Base-by-base conservation (phyloP, 108 stramenopile genomes). In the Tribonema minus region DNA sequence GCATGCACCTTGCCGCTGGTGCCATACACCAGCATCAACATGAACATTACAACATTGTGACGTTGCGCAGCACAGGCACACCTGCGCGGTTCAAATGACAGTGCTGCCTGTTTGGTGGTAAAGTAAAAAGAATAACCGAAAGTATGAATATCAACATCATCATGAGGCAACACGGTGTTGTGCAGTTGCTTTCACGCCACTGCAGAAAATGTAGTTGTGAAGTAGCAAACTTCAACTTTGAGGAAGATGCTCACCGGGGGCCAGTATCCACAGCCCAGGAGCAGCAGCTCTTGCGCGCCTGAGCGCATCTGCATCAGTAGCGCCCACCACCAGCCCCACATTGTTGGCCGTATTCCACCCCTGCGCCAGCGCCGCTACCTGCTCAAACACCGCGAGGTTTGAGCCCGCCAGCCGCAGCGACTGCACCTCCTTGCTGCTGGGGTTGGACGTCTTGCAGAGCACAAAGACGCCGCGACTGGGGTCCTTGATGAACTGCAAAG, bases 391-490 rank as follows among this genome's bases (percentile, higher is more conserved):
- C 3, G 68, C 68, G 26, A 12, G 58, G 2, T 66, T 66, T 38
- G 33, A 26, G 0, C n/a, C 40, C 23, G 9, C 63, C 3, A 97
- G 80, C 2, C 74, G 31, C 6, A 94, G 83, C 23, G 92, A 89
- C 58, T 96, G 85, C 6, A 98, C 36, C 67, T 98, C 95, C 61
- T 92, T 89, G 32, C 93, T 92, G 64, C 93, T 92, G 25, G 91
- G 91, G 86, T 99, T 99, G 38, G 95, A 96, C 41, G 98, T 99
- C 91, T 97, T 97, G 91, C 98, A 99, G 31, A 99, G 84, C 31
- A 99, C 70, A 78, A 99, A 99, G 20, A 92, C 95, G 25, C 96
- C 98, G 59, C 91, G 89, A 36, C 85, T 38, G 78, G 88, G 86
- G 38, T 76, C 38, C 37, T 91, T 91, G 30, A 96, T 87, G 87